Evolutionary conservation across 192 early-diverging fungal species (phyloP).

Genomic region (Helicostylum pulchrum): DNA sequence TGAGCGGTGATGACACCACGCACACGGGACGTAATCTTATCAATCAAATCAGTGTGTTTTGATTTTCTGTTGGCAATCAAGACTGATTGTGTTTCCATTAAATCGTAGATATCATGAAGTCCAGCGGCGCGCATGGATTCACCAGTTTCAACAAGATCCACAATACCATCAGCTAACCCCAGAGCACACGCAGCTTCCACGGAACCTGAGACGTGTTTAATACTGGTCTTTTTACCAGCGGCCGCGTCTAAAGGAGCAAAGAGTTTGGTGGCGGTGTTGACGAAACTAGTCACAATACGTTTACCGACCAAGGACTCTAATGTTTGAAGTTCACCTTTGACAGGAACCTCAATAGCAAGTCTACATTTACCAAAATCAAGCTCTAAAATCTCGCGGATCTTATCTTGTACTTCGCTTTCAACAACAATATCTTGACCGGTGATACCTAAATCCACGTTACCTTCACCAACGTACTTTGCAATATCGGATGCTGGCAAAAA

Average conservation of each 20-base stretch:
- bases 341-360: conserved; percentile 89
- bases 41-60: conserved; percentile 68
- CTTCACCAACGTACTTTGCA: conserved; percentile 90
- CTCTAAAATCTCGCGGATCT: conserved; percentile 61
- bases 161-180: conserved; percentile 93
- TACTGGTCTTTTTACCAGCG: conserved; percentile 57
- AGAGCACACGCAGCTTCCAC: conserved; percentile 96
- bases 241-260: conserved; percentile 73
- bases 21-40: conserved; percentile 78
- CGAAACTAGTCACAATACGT: conserved; percentile 91
- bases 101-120: conserved; percentile 80
- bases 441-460: conserved; percentile 94
- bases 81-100: conserved; percentile 85
- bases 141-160: conserved; percentile 82
- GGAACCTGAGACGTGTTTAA: conserved; percentile 73
- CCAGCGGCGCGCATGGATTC: conserved; percentile 99
- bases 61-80: conserved; percentile 83
- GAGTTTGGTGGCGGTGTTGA: conserved; percentile 57
- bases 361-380: conserved; percentile 92
- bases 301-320: conserved; percentile 82
- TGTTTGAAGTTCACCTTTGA: conserved; percentile 43
- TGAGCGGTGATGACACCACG: conserved; percentile 88
- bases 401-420: conserved; percentile 72
- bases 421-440: conserved; percentile 94
- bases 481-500: conserved; percentile 96